Evolutionary conservation across 108 stramenopile genomes (phyloP), one percentile per base, ranked within the genome.

Genomic region (Skeletonema costatum): DNA sequence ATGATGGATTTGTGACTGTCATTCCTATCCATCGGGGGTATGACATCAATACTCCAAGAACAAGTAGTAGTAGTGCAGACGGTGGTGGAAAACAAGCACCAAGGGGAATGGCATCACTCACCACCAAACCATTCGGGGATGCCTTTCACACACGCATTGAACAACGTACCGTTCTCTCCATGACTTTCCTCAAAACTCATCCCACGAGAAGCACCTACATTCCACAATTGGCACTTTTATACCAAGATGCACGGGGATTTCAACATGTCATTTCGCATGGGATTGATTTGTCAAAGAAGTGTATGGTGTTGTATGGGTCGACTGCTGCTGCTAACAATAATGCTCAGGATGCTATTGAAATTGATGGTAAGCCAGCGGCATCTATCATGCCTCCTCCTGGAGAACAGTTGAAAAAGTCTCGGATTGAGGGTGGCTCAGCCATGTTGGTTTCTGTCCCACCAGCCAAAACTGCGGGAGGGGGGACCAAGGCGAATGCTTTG

Each of bases 141-240:
- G 76, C 88, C 31, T 90, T 90, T 77, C 91, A 95, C 79, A 71
- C 77, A 2, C 87, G 94, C 10, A 73, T 95, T 31, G 94, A 95
- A 68, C 90, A 95, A 73, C 81, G 85, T 4, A 89, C 85, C 6
- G 38, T 95, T 2, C 62, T 91, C 39, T 79, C 77, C 50, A 80
- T 93, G 71, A 14, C 78, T 5, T 90, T 93, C 70, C 64, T 93
- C 17, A 81, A 87, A 63, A 50, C 42, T 25, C 41, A 75, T 56
- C 53, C 53, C 59, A 60, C 33, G 33, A 48, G 29, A 21, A 51
- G 60, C 62, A 73, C 33, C 1, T 82, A 74, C 35, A 66, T 86
- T 13, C 94, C 92, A 19, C 92, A 93, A 77, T 44, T 95, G 44
- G 74, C 75, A 35, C n/a, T 95, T 33, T 65, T 95, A 74, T 87